Percentiles rank a stretch among this genome's conserved stretches.
Conservation (phyloP, 345 rosid species). For the Salix suchowensis region DNA sequence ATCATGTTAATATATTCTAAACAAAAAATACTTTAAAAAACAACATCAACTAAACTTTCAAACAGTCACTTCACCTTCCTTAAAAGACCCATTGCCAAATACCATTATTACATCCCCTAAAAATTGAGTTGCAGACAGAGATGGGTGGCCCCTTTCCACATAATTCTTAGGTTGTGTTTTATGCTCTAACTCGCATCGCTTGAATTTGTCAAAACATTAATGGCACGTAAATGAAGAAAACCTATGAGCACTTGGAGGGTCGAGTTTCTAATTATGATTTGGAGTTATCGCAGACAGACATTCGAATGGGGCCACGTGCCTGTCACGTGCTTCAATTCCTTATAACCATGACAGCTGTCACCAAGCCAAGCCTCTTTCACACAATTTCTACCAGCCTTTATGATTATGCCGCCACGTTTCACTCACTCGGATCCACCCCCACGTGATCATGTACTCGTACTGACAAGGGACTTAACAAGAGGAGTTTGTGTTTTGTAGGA, state of each 20-base stretch:
- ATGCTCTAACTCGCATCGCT: no score
- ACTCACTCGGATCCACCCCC: not conserved
- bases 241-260: not conserved
- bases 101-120: not conserved
- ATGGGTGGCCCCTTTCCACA: not conserved
- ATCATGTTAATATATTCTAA: no score
- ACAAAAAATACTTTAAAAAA: no score
- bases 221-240: not conserved
- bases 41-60: no score
- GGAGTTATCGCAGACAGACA: slow-evolving; percentile 32
- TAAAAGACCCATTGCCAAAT: not conserved
- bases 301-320: slow-evolving; percentile 31
- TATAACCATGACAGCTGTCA: slow-evolving; percentile 18
- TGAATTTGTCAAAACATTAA: no score
- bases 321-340: slow-evolving; percentile 27
- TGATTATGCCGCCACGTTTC: slow-evolving; percentile 9
- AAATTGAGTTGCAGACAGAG: not conserved
- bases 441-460: slow-evolving; percentile 9
- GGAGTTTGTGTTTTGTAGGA: not conserved
- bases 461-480: not conserved
- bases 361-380: slow-evolving; percentile 10
- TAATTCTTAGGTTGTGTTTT: not conserved
- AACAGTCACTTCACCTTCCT: not conserved
- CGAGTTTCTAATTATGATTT: not conserved
- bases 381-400: not conserved